Conservation (phyloP, 345 rosid species). For the Brassica nigra region DNA sequence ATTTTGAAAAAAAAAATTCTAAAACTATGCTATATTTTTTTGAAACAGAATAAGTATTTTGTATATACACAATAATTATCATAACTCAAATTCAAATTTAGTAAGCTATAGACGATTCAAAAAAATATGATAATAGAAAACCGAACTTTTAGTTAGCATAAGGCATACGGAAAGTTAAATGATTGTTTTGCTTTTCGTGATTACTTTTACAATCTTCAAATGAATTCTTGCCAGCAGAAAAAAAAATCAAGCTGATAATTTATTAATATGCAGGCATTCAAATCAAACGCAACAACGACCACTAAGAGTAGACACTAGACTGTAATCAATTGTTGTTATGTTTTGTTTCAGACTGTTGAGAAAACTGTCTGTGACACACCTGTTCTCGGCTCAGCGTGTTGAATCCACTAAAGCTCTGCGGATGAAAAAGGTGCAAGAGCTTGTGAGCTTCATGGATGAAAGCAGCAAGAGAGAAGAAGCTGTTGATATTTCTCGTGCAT, state of each 20-base stretch:
- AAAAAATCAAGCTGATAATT: not conserved
- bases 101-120: too few species aligned
- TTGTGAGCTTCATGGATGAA: slow-evolving; percentile 20
- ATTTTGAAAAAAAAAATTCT: too few species aligned
- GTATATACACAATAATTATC: too few species aligned
- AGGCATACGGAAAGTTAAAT: not conserved
- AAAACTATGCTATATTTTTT: too few species aligned
- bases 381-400: slow-evolving; percentile 26
- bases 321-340: not conserved
- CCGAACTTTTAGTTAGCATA: too few species aligned
- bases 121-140: too few species aligned
- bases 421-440: slow-evolving; percentile 23
- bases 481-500: not conserved
- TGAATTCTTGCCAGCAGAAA: not conserved
- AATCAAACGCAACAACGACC: not conserved
- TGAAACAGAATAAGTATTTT: too few species aligned
- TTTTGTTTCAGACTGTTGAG: slow-evolving; percentile 22
- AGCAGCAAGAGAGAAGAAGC: slow-evolving; percentile 22
- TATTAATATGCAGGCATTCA: not conserved
- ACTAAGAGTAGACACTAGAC: not conserved
- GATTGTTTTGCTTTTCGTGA: not conserved
- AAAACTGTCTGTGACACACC: not conserved
- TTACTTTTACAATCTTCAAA: not conserved
- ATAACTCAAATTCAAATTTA: too few species aligned
- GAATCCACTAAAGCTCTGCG: slow-evolving; percentile 23